phyloP scores from a whole-genome alignment of 805 yeast species.

The Zygosaccharomyces bisporus region DNA sequence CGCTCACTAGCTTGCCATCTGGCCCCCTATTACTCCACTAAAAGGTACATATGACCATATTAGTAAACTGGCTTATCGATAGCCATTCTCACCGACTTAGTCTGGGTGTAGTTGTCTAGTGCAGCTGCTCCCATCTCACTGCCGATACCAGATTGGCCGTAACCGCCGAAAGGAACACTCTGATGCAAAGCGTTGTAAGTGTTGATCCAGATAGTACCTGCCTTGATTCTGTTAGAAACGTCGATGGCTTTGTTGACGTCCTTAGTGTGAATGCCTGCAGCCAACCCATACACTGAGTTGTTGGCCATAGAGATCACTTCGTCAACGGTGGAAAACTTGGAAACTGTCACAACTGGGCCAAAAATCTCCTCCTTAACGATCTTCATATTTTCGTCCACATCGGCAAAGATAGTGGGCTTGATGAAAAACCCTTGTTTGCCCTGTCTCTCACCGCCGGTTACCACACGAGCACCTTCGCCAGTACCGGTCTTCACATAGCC shows the following conservation, averaged over 20 bases:
- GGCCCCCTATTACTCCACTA: not conserved
- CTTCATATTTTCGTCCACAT: slow-evolving; percentile 67
- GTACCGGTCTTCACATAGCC: slow-evolving; percentile 61
- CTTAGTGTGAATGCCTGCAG: slow-evolving; percentile 81
- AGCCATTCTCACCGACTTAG: slow-evolving; percentile 75
- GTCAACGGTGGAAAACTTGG: slow-evolving; percentile 67
- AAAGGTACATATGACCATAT: not conserved
- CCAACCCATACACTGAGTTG: slow-evolving; percentile 76
- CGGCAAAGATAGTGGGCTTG: slow-evolving; percentile 83
- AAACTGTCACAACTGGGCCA: slow-evolving; percentile 80
- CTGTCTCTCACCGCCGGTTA: slow-evolving; percentile 77
- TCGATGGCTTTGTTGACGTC: slow-evolving; percentile 62
- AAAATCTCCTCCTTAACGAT: slow-evolving; percentile 88
- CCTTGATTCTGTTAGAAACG: slow-evolving; percentile 62
- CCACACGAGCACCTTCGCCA: slow-evolving; percentile 62
- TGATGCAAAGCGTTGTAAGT: slow-evolving; percentile 82
- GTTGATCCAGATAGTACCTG: slow-evolving; percentile 84
- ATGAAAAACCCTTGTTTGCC: slow-evolving; percentile 69
- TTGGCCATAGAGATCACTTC: slow-evolving; percentile 74
- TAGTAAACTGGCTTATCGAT: slow-evolving; percentile 26
- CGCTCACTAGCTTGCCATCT: too few relatives aligned
- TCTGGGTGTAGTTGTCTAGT: slow-evolving; percentile 73
- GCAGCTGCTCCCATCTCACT: slow-evolving; percentile 90
- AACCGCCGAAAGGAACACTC: slow-evolving; percentile 90
- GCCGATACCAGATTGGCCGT: slow-evolving; percentile 82